Evolutionary conservation across 208 protist genomes (phyloP), one percentile per base, ranked within the genome.

Genomic region (Trypanosoma boissoni): DNA sequence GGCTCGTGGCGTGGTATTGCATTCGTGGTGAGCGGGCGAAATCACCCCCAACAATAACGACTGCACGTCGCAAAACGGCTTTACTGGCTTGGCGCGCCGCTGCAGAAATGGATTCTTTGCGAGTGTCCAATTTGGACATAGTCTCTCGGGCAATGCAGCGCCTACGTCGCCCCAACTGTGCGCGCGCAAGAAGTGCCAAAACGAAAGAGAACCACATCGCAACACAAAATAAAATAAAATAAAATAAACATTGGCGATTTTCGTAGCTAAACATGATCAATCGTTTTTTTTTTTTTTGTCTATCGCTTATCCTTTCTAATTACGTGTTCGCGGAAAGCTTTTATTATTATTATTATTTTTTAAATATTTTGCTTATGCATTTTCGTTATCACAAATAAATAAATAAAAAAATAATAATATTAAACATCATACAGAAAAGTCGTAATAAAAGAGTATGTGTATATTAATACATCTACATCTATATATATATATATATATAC

Each of bases 11-110:
- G 60, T 97, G 92, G 71, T 95, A 95, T 62, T 95, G 87, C 91
- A 97, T 96, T 23, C 92, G 78, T 3, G 92, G 92, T 5, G 82
- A 91, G 3, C 86, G 64, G 3, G 87, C 86, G 62, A 96, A 86
- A 46, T 97, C 91, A 10, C 92, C 92, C 31, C 88, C 86, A 20
- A 97, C 92, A 7, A 94, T 60, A 2, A 97, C 88, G 12, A 92
- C 81, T 14, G 80, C 86, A 8, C 82, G 75, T 8, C 78, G 80
- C 54, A 80, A 52, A 6, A 94, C 44, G 23, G 43, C 44, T 27
- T 59, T 72, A 24, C 42, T 68, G 14, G 37, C 29, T 23, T 44
- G 43, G 36, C 43, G 43, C 9, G 50, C 27, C 2, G 16, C 10
- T n/a, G 12, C 34, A 50, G 44, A n/a, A 24, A 58, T 41, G 29